Percentiles rank a stretch among this genome's conserved stretches.
Conservation (phyloP, 2,329 filamentous ascomycete species). For the Periconia sp. region DNA sequence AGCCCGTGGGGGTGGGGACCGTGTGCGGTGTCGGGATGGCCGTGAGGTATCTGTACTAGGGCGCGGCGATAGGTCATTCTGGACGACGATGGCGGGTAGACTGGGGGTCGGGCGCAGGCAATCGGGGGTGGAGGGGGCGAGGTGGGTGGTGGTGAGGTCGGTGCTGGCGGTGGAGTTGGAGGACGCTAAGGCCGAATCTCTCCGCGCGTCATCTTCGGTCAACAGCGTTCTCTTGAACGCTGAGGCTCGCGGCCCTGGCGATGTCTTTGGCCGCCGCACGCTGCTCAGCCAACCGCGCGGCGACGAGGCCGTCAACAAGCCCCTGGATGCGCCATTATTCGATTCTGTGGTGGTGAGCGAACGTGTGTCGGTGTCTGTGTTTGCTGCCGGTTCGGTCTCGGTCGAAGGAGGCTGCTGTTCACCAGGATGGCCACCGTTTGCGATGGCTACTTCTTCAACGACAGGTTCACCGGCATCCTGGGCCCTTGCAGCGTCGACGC, state of each 20-base stretch:
- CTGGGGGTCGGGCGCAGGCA: constrained; percentile 43
- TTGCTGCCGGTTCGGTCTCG: constrained; percentile 2
- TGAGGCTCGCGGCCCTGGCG: constrained; percentile 37
- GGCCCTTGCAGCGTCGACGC: constrained; percentile 29
- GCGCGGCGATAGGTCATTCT: constrained; percentile 37
- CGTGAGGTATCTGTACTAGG: constrained; percentile 15
- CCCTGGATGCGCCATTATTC: constrained; percentile 14
- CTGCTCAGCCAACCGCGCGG: constrained; percentile 41
- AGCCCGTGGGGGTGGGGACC: background rate
- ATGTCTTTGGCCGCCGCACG: constrained; percentile 41
- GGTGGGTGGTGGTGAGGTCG: constrained; percentile 19
- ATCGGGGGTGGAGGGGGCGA: constrained; percentile 30
- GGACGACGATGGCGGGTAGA: constrained; percentile 49
- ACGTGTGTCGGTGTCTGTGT: constrained; percentile 1
- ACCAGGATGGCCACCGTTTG: background rate
- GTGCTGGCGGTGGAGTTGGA: constrained; percentile 35
- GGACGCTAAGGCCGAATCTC: constrained; percentile 45
- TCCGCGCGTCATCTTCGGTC: constrained; percentile 36
- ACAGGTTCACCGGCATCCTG: constrained; percentile 11
- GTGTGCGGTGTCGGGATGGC: background rate
- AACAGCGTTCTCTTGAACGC: constrained; percentile 33
- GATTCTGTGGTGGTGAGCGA: constrained; percentile 7
- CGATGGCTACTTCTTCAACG: background rate
- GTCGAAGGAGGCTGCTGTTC: constrained; percentile 1
- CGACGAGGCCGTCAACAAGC: constrained; percentile 7